These are phyloP conservation scores for Selaginella tamariscina DNA, from an alignment of 75 land plant species.

Conservation along the genomic window DNA sequence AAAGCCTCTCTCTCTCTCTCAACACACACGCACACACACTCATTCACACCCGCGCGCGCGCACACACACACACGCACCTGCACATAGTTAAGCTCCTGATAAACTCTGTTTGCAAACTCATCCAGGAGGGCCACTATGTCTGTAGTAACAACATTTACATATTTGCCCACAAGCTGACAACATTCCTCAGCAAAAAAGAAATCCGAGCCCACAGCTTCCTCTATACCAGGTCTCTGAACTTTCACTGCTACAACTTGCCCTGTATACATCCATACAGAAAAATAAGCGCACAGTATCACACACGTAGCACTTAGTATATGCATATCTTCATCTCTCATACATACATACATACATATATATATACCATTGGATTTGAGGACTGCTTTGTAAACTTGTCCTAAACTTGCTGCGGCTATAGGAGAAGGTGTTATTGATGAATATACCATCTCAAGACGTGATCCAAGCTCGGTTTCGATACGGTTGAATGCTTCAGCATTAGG, in stretches of 20 bases:
- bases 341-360: too few species aligned
- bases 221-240: slow-evolving; percentile 87
- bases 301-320: too few species aligned
- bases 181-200: slow-evolving; percentile 69
- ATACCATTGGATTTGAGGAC: slow-evolving; percentile 42
- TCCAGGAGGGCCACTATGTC: slow-evolving; percentile 91
- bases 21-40: too few species aligned
- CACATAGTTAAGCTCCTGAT: slow-evolving; percentile 96
- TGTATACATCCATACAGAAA: too few species aligned
- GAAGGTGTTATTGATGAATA: slow-evolving; percentile 62
- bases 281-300: too few species aligned
- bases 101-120: slow-evolving; percentile 95
- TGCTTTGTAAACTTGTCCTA: slow-evolving; percentile 97
- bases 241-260: slow-evolving; percentile 89
- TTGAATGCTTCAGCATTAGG: slow-evolving; percentile 76
- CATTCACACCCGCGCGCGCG: too few species aligned
- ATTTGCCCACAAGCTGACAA: slow-evolving; percentile 55
- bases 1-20: too few species aligned
- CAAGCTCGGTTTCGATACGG: slow-evolving; percentile 82
- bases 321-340: too few species aligned
- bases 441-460: slow-evolving; percentile 49
- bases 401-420: slow-evolving; percentile 95
- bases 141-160: slow-evolving; percentile 71
- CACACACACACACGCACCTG: slow-evolving; percentile 73
- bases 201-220: slow-evolving; percentile 78